These are phyloP conservation scores for Hymenoscyphus albidus DNA, from an alignment of 2,329 filamentous ascomycete species.

Conservation along the genomic window DNA sequence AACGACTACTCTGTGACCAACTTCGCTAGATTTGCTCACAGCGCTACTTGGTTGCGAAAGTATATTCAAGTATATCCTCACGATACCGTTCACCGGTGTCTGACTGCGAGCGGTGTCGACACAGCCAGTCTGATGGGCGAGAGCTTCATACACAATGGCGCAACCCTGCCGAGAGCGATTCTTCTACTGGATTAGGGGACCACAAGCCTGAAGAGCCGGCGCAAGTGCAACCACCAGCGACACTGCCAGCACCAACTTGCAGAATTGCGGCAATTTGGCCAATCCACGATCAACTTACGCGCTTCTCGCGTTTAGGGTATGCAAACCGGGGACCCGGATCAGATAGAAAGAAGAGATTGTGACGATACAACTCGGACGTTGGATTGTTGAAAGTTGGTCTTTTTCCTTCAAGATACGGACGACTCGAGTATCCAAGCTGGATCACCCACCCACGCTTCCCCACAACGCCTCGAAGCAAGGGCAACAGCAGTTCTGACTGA, in stretches of 20 bases:
- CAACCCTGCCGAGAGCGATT: slow-evolving; percentile 10
- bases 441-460: not conserved
- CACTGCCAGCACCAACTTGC: slow-evolving; percentile 4
- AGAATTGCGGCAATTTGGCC: not conserved
- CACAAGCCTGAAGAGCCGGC: not conserved
- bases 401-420: not conserved
- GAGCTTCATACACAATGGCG: slow-evolving; percentile 4
- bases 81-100: not conserved
- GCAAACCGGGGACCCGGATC: not conserved
- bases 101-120: not conserved
- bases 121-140: not conserved
- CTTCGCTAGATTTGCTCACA: not conserved
- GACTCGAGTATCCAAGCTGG: not conserved
- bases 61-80: not conserved
- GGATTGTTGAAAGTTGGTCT: not conserved
- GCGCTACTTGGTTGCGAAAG: not conserved
- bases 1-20: not conserved
- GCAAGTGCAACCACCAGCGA: not conserved
- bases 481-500: not conserved
- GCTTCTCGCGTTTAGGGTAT: slow-evolving; percentile 5
- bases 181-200: slow-evolving; percentile 1
- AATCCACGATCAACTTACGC: not conserved
- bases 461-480: slow-evolving; percentile 2
- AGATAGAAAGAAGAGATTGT: not conserved
- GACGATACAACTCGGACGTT: not conserved